Base-by-base conservation (phyloP, 1,139 yeast genomes). In the Groenewaldozyma sp. region DNA sequence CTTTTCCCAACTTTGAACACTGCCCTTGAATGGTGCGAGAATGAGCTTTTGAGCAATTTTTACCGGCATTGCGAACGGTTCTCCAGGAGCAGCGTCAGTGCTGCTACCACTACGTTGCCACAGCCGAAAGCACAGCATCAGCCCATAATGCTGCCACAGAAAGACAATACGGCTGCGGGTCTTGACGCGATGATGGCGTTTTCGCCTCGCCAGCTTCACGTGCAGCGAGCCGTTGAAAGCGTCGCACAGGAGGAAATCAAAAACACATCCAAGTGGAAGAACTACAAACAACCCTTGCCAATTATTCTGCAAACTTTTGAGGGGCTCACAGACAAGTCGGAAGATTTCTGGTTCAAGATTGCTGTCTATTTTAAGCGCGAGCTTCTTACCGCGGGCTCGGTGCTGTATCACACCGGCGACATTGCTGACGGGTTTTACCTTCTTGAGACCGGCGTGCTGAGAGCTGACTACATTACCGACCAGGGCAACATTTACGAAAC, bases 1-100 rank as follows among this genome's bases (percentile, higher is more conserved):
- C 66, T 83, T 31, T 83, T 82, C 56, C 73, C 74, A 43, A 81
- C 84, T 42, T 69, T 91, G 47, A 91, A 93, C 56, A 74, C 83
- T 45, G 95, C 95, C 0, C 68, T 91, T 39, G 97, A 91, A 60
- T 88, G 95, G 95, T 86, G 96, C 67, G 99, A 91, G 57, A 88
- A 91, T 61, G 78, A 82, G 49, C 86, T 87, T 53, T 69, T 91
- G 52, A 69, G 74, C 36, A 78, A 84, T 36, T 87, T 83, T 62
- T 73, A 67, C 48, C 55, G 64, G 18, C 60, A 57, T 24, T 50
- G 63, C n/a, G 60, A 58, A 26, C 32, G 10, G 17, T 14, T 16
- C 18, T 29, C 33, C 18, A 7, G 13, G 7, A 21, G 33, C 14
- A 27, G 11, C 17, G 11, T 27, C 6, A 17, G 31, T 6, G 13